These are phyloP conservation scores for Asterochloris erici DNA, from an alignment of 139 green algal genomes.

Conservation along the genomic window DNA sequence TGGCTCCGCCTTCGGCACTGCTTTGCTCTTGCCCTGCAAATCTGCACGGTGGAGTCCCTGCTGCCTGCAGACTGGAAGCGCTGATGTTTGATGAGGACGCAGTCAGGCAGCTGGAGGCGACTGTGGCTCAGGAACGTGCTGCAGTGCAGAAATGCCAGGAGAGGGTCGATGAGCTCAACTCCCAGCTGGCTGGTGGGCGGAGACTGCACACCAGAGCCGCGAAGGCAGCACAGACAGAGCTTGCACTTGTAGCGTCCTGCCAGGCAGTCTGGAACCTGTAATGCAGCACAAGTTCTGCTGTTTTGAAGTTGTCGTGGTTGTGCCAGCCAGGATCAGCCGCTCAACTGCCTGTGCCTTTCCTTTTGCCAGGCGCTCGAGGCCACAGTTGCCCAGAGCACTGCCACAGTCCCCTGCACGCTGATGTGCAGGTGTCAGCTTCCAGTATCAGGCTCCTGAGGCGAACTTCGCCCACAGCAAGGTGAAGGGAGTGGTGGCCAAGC, in stretches of 20 bases:
- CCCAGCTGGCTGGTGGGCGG: constrained; percentile 41
- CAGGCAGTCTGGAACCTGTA: not conserved
- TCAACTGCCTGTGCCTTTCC: no score
- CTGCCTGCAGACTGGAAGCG: constrained; percentile 14
- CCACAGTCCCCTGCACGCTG: constrained; percentile 13
- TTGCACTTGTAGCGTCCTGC: not conserved
- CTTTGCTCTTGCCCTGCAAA: not conserved
- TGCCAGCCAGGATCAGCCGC: not conserved
- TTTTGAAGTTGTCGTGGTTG: not conserved
- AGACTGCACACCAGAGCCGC: not conserved
- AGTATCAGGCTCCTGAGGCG: constrained; percentile 73
- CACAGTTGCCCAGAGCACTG: not conserved
- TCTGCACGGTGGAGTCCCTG: not conserved
- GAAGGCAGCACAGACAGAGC: not conserved
- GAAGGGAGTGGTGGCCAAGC: constrained; percentile 81
- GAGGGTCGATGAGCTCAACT: constrained; percentile 49
- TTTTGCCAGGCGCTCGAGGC: no score
- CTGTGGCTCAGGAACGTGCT: constrained; percentile 24
- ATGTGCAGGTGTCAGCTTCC: constrained; percentile 58
- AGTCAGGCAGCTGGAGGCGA: constrained; percentile 42
- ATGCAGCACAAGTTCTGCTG: not conserved
- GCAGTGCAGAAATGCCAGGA: constrained; percentile 44
- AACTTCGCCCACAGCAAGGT: constrained; percentile 63
- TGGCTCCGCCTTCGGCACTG: not conserved
- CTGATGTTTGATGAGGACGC: constrained; percentile 46